Evolutionary conservation across 2,329 filamentous ascomycete species (phyloP), one percentile per base, ranked within the genome.

Genomic region (Achaetomium macrosporum): DNA sequence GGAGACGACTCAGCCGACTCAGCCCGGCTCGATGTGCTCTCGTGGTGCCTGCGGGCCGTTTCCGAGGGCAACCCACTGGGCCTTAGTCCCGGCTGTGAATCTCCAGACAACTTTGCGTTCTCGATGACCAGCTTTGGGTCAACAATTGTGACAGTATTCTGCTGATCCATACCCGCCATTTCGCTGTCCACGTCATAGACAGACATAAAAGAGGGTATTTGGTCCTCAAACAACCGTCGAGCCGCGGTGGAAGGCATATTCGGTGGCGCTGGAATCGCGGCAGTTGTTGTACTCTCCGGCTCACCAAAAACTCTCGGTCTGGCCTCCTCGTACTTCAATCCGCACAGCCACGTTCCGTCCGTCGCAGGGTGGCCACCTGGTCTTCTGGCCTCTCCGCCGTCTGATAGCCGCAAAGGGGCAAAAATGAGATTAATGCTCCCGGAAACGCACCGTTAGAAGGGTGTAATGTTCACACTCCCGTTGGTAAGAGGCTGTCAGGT

Each of bases 1-100:
- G 93, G 93, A 9, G 92, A 97, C 19, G 92, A 96, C 65, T 96
- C 91, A 40, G 88, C 88, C 1, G 93, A 97, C 59, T 88, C 89
- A 50, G 79, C 79, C 58, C 87, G 85, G 2, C 87, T 89, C 8
- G 85, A 91, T n/a, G 82, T 85, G 71, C 86, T 90, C 66, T 88
- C 81, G 66, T 83, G 79, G 67, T 88, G 86, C 64, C 85, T 83
- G 70, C 90, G 87, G 58, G 74, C 74, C 56, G 73, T 65, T 61
- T 79, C 76, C 3, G 72, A 64, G 31, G 72, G 65, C 48, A 79
- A 63, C 47, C 71, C 64, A 52, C 68, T 66, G 42, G 74, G 65
- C 50, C 69, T 65, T 50, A 76, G 66, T 36, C 64, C 63, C 40
- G 70, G 67, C 44, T 71, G 66, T 35, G 68, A 61, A 37, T 68